Conservation (phyloP, 805 yeast species). For the Lipomyces sp. region DNA sequence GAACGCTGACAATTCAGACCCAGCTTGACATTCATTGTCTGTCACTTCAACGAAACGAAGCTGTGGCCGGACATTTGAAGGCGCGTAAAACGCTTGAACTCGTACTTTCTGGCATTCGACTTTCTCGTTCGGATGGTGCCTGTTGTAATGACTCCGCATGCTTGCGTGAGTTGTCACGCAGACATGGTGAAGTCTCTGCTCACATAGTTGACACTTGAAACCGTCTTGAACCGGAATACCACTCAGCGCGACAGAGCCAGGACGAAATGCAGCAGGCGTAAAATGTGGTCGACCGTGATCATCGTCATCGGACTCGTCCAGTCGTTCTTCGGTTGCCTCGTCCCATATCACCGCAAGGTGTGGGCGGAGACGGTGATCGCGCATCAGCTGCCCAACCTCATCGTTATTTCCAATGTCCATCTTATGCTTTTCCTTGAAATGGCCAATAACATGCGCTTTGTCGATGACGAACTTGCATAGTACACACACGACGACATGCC, state of each 20-base stretch:
- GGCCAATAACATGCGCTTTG: no score
- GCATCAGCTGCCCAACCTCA: no score
- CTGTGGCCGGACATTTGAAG: neutral
- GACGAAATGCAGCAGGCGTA: neutral
- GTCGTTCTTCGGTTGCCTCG: no score
- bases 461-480: no score
- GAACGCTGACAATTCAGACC: neutral
- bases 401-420: no score
- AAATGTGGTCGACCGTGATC: no score
- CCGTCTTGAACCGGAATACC: neutral
- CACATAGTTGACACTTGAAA: neutral
- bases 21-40: neutral
- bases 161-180: neutral
- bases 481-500: neutral
- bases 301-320: no score
- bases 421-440: no score
- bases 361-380: no score
- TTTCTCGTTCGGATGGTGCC: neutral
- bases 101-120: neutral
- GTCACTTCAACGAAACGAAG: neutral
- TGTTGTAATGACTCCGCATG: neutral
- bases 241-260: neutral
- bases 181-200: neutral
- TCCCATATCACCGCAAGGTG: no score
- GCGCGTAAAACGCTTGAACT: neutral